Percentiles rank a stretch among this genome's conserved stretches.
Evolutionary conservation across 2,329 filamentous ascomycete species (phyloP).

Genomic region (Scleromitrula shiraiana): DNA sequence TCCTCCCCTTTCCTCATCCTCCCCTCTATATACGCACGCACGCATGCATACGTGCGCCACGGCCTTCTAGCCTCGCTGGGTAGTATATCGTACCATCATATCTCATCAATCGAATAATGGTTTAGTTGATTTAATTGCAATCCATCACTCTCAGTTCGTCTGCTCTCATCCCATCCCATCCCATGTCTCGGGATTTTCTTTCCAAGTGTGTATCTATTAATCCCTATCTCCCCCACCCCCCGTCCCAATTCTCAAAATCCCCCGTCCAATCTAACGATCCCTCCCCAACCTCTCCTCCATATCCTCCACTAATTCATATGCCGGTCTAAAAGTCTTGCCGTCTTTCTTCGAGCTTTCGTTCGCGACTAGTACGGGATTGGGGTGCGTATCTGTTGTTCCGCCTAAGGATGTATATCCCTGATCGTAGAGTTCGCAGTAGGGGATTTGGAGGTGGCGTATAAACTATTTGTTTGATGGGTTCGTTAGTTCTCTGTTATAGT

Average conservation of each 20-base stretch:
- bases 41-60: no score
- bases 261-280: constrained; percentile 37
- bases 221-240: neutral
- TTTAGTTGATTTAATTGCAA: no score
- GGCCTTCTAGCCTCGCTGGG: no score
- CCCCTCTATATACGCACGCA: neutral
- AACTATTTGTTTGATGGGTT: constrained; percentile 46
- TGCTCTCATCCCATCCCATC: no score
- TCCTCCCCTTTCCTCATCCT: neutral
- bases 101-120: no score
- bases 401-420: constrained; percentile 87
- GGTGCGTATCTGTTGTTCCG: constrained; percentile 78
- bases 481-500: no score
- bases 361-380: constrained; percentile 65
- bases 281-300: constrained; percentile 72
- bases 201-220: no score
- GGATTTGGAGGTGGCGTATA: constrained; percentile 67
- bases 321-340: constrained; percentile 52
- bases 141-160: no score
- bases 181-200: no score
- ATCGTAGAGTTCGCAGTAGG: constrained; percentile 85
- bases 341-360: constrained; percentile 22
- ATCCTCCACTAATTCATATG: constrained; percentile 68
- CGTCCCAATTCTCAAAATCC: neutral
- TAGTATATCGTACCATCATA: no score